phyloP scores from a whole-genome alignment of 495 filamentous ascomycete genomes.

The Podospora tetraspora region DNA sequence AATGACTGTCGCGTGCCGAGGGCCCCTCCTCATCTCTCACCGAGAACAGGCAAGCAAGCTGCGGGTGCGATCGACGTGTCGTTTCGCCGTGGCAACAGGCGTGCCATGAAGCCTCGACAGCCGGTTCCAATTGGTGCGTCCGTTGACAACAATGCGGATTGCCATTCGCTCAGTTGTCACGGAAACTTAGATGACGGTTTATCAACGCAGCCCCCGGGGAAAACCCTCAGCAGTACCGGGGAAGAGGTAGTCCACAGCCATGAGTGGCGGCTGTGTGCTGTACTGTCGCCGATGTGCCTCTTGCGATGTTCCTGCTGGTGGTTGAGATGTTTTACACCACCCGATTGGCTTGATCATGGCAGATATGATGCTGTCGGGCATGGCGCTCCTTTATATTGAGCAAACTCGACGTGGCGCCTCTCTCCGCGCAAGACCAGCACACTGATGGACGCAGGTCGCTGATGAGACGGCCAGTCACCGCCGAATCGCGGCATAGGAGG shows the following conservation, averaged over 20 bases:
- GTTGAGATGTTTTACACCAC: neutral
- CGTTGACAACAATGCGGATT: neutral
- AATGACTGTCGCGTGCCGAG: neutral
- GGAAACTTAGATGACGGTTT: slow-evolving; percentile 4
- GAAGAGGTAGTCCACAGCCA: neutral
- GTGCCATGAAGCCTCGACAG: slow-evolving; percentile 6
- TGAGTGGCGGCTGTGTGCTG: neutral
- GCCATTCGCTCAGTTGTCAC: slow-evolving; percentile 11
- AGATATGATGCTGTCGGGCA: neutral
- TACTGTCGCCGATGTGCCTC: neutral
- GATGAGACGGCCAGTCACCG: neutral
- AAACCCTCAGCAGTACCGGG: neutral
- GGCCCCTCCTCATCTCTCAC: neutral
- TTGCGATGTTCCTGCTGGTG: neutral
- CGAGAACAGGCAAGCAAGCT: slow-evolving; percentile 9
- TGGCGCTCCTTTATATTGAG: neutral
- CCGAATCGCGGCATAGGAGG: neutral
- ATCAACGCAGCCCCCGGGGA: neutral
- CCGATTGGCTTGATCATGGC: neutral
- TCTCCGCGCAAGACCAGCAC: neutral
- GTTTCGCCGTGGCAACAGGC: slow-evolving; percentile 8
- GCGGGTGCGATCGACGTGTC: slow-evolving; percentile 17
- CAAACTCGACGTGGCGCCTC: neutral
- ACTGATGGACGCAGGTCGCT: neutral
- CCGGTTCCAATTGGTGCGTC: slow-evolving; percentile 9